phyloP scores from a whole-genome alignment of 202 grass and related monocot genomes.

The Carex arenaria region DNA sequence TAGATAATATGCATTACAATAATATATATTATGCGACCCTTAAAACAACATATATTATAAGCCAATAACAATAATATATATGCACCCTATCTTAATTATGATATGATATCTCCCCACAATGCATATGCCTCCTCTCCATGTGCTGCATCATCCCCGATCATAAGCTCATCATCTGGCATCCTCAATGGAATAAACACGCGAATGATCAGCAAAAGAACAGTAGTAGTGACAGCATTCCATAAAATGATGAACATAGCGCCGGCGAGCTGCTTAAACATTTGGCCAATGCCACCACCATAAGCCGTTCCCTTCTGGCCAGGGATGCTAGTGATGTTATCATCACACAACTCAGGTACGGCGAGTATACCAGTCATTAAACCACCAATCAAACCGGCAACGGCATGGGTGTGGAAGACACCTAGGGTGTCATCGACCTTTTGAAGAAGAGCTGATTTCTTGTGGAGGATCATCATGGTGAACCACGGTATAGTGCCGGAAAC shows the following conservation, averaged over 20 bases:
- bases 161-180: conserved; percentile 71
- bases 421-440: conserved; percentile 67
- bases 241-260: conserved; percentile 47
- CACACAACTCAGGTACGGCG: conserved; percentile 44
- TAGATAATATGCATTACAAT: neutral
- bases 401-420: conserved; percentile 71
- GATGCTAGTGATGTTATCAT: conserved; percentile 27
- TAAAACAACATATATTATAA: neutral
- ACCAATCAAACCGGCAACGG: conserved; percentile 53
- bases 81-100: neutral
- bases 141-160: conserved; percentile 66
- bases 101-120: conserved; percentile 51
- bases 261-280: conserved; percentile 50
- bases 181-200: conserved; percentile 38
- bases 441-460: conserved; percentile 59
- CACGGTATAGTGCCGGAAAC: conserved; percentile 69
- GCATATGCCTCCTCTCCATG: conserved; percentile 85
- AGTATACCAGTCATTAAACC: conserved; percentile 56
- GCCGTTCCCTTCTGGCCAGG: conserved; percentile 35
- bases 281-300: conserved; percentile 53
- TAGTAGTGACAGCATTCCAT: conserved; percentile 47
- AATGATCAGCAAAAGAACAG: conserved; percentile 61
- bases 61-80: no score
- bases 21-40: no score
- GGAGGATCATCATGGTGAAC: conserved; percentile 91